phyloP scores from a whole-genome alignment of 179 eudicot genomes.

The Spinacia oleracea region DNA sequence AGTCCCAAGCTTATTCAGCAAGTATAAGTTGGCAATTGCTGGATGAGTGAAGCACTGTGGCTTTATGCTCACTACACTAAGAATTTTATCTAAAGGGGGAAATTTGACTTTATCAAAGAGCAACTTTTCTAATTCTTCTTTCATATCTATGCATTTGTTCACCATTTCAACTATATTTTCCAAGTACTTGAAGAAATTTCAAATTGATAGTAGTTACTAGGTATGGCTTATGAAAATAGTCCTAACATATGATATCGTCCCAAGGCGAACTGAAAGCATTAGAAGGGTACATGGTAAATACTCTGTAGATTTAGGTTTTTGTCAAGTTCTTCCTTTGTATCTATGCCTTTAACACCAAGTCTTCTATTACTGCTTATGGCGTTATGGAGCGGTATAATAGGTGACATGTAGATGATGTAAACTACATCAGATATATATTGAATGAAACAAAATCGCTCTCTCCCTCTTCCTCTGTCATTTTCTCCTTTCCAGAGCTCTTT shows the following conservation, averaged over 20 bases:
- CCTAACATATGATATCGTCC: not conserved
- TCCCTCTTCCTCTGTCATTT: not conserved
- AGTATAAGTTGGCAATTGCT: not conserved
- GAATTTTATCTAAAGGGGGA: not conserved
- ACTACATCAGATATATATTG: not conserved
- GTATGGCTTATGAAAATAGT: not conserved
- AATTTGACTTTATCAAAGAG: not conserved
- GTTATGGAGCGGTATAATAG: not conserved
- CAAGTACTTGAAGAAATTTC: not conserved
- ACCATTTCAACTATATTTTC: not conserved
- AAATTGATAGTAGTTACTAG: not conserved
- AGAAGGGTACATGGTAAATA: not conserved
- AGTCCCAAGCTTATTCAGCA: not conserved
- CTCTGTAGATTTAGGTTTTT: not conserved
- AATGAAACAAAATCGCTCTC: not conserved
- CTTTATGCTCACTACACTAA: not conserved
- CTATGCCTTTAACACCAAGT: not conserved
- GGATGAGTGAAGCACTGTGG: not conserved
- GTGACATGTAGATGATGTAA: not conserved
- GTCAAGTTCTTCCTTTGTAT: too few relatives aligned
- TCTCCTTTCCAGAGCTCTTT: not conserved
- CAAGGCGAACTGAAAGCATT: not conserved
- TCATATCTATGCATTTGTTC: not conserved
- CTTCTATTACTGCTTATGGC: not conserved
- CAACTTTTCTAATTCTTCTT: not conserved